phyloP scores from a whole-genome alignment of 129 eudicot species.

The Saussurea involucrata region DNA sequence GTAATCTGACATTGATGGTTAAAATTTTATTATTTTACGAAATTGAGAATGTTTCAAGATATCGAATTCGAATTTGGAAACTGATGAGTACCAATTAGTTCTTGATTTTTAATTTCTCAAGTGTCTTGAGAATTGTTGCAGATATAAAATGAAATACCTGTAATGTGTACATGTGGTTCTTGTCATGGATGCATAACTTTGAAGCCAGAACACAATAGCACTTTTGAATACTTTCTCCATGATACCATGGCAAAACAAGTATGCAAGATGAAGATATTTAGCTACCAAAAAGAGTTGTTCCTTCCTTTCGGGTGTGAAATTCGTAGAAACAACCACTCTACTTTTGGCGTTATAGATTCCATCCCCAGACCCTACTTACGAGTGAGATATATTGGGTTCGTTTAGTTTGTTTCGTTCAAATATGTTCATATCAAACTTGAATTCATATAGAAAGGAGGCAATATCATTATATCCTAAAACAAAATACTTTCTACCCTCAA shows the following conservation, averaged over 20 bases:
- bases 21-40: neutral
- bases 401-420: neutral
- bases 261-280: neutral
- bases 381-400: neutral
- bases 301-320: neutral
- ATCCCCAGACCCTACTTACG: no score
- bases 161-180: conserved; percentile 86
- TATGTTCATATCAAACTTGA: neutral
- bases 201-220: conserved; percentile 79
- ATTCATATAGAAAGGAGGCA: neutral
- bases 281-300: neutral
- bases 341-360: neutral
- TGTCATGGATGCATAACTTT: conserved; percentile 74
- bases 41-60: neutral
- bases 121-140: neutral
- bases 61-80: neutral
- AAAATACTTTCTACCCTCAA: conserved; percentile 63
- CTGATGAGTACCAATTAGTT: neutral
- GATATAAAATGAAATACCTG: conserved; percentile 41
- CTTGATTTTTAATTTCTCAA: neutral
- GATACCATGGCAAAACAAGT: neutral
- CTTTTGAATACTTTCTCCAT: conserved; percentile 77
- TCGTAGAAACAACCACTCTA: neutral
- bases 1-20: neutral
- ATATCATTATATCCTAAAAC: neutral